These are phyloP conservation scores for Hericium erinaceus DNA, from an alignment of 768 basidiomycete species.

Conservation along the genomic window DNA sequence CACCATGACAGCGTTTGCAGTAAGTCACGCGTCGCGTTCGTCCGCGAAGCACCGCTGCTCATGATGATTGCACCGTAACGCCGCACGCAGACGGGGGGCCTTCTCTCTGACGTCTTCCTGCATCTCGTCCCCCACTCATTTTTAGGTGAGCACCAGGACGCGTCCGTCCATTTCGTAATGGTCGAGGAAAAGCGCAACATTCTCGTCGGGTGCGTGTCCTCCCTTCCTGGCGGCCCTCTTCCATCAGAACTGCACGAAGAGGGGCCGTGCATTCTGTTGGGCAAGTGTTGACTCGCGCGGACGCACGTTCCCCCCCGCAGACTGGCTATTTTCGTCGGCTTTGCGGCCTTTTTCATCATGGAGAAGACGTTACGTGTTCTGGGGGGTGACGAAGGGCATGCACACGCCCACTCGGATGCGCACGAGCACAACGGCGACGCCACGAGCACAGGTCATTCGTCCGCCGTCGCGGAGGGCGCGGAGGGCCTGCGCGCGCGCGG, in stretches of 20 bases:
- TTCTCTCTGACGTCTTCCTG: constrained; percentile 88
- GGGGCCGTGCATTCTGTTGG: background rate
- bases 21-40: constrained; percentile 27
- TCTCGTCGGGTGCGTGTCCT: constrained; percentile 59
- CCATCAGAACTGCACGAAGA: background rate
- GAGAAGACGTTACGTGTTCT: constrained; percentile 85
- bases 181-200: constrained; percentile 91
- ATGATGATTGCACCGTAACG: constrained; percentile 3
- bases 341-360: constrained; percentile 87
- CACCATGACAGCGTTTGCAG: constrained; percentile 91
- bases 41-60: background rate
- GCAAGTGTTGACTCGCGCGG: background rate
- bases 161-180: constrained; percentile 67
- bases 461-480: constrained; percentile 34
- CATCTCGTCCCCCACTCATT: constrained; percentile 90
- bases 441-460: constrained; percentile 22
- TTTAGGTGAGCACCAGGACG: constrained; percentile 76
- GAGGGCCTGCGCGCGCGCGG: constrained; percentile 36
- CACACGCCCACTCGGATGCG: constrained; percentile 54
- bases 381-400: constrained; percentile 48
- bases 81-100: constrained; percentile 63
- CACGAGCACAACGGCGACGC: constrained; percentile 24
- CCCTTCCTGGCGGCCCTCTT: background rate
- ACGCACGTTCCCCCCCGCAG: constrained; percentile 28
- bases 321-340: constrained; percentile 76